Evolutionary conservation across 1,284 basidiomycete genomes (phyloP).

Genomic region (Anthracocystis walkeri): DNA sequence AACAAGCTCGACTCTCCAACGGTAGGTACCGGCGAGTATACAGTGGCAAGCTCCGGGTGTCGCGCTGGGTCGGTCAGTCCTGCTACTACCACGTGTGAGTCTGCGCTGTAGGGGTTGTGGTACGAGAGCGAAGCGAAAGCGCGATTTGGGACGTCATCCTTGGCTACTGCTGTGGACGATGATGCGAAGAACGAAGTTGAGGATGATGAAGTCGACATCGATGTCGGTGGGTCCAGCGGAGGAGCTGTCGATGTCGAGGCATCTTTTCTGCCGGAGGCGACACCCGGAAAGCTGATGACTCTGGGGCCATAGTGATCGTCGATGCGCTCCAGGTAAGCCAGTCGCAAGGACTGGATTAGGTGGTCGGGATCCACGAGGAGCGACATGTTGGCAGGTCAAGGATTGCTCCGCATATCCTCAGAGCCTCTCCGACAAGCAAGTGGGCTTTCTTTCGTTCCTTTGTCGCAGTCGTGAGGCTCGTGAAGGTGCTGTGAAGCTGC

Average conservation of each 20-base stretch:
- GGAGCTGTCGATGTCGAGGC: neutral
- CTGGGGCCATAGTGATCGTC: conserved; percentile 60
- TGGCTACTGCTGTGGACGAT: conserved; percentile 12
- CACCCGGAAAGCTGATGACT: conserved; percentile 55
- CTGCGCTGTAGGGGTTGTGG: conserved; percentile 25
- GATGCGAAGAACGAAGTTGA: conserved; percentile 29
- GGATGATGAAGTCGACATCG: conserved; percentile 28
- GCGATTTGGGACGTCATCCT: conserved; percentile 1
- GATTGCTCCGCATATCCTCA: conserved; percentile 1
- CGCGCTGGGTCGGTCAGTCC: conserved; percentile 40
- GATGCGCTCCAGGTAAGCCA: conserved; percentile 60
- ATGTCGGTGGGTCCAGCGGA: neutral
- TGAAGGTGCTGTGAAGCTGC: neutral
- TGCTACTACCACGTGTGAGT: conserved; percentile 52
- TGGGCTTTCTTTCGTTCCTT: neutral
- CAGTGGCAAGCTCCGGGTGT: conserved; percentile 52
- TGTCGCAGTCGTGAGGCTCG: neutral
- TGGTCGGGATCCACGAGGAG: conserved; percentile 55
- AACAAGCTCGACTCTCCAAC: conserved; percentile 26
- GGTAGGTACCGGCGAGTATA: conserved; percentile 52
- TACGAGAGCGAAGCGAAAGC: conserved; percentile 7
- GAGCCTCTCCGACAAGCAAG: neutral
- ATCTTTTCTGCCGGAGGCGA: conserved; percentile 11
- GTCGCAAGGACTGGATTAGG: conserved; percentile 57
- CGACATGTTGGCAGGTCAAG: conserved; percentile 31